A percentile compares a stretch with the other conserved stretches of the same genome.
These are phyloP conservation scores for Mytilinidion resinicola DNA, from an alignment of 495 filamentous ascomycete genomes.

Conservation along the genomic window DNA sequence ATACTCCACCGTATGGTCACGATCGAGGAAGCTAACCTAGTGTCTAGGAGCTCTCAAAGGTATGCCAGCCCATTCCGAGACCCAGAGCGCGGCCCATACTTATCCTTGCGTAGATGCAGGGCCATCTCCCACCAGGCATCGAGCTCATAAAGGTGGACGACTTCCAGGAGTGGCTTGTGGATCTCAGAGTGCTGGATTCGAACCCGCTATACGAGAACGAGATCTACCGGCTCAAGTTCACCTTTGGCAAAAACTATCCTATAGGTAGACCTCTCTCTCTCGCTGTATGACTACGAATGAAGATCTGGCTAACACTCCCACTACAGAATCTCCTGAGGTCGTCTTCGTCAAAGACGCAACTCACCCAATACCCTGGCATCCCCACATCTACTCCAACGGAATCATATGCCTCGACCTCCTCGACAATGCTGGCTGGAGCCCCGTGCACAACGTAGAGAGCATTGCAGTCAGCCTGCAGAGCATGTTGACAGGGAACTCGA, in stretches of 20 bases:
- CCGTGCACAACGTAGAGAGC: conserved; percentile 94
- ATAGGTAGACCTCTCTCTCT: conserved; percentile 58
- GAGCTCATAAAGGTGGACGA: conserved; percentile 70
- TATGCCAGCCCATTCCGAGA: not conserved
- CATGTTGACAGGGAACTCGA: conserved; percentile 92
- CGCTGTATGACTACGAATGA: not conserved
- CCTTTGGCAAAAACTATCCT: conserved; percentile 75
- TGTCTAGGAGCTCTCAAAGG: conserved; percentile 28
- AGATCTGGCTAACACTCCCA: not conserved
- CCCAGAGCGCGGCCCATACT: not conserved
- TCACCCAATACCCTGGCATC: conserved; percentile 85
- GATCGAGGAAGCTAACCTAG: conserved; percentile 6
- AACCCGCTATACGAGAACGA: conserved; percentile 85
- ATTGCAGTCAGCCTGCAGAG: conserved; percentile 97
- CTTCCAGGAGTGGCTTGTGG: conserved; percentile 85
- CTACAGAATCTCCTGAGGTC: conserved; percentile 82
- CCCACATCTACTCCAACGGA: conserved; percentile 96
- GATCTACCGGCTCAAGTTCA: conserved; percentile 79
- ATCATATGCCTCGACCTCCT: conserved; percentile 97
- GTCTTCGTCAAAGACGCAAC: conserved; percentile 64
- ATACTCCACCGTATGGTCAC: not conserved
- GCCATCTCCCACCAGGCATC: conserved; percentile 55
- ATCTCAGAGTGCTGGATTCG: conserved; percentile 82
- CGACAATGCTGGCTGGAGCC: conserved; percentile 81
- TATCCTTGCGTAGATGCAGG: conserved; percentile 28